Evolutionary conservation across 768 basidiomycete species (phyloP), one percentile per base, ranked within the genome.

Genomic region (Boletus sp.): DNA sequence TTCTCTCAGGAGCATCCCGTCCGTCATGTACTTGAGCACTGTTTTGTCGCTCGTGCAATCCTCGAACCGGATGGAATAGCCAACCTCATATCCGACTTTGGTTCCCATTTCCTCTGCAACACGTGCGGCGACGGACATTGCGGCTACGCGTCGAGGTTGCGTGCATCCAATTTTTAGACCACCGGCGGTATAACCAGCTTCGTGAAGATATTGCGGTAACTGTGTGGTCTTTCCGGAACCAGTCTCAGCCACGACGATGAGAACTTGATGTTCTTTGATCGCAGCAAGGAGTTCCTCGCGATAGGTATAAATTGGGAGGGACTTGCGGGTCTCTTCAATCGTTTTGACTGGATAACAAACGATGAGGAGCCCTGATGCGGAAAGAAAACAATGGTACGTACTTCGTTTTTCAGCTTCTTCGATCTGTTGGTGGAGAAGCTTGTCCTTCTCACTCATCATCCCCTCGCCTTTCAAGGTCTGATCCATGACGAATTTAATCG

Each of bases 11-110:
- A 99, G 80, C 97, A 99, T 98, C 35, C 97, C 97, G 68, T 99
- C 97, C 44, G 97, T 99, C 97, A 99, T 97, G 75, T 99, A 99
- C 75, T 99, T 98, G 67, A 99, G 79, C 44, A 95, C 89, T 5
- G 97, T 99, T 78, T 97, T 98, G 79, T 98, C 94, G 77, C 93
- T 97, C 18, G 97, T 99, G 72, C 94, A 97, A 73, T 99, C 97
- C 75, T 99, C 97, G 76, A 99, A 99, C 33, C 97, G 92, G 64
- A 99, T 99, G 35, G 95, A 96, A 73, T 99, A 99, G n/a, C 97
- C 97, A 49, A 99, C 97, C 75, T 98, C 96, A 64, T 95, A 92
- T 10, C 97, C 97, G 40, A 99, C 87, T 72, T 98, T 90, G 4
- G 87, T 90, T 8, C 95, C 97, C 89, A 98, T 94, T 75, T 99